Conservation (phyloP, 2,329 filamentous ascomycete genomes). For the Colletotrichum horii region DNA sequence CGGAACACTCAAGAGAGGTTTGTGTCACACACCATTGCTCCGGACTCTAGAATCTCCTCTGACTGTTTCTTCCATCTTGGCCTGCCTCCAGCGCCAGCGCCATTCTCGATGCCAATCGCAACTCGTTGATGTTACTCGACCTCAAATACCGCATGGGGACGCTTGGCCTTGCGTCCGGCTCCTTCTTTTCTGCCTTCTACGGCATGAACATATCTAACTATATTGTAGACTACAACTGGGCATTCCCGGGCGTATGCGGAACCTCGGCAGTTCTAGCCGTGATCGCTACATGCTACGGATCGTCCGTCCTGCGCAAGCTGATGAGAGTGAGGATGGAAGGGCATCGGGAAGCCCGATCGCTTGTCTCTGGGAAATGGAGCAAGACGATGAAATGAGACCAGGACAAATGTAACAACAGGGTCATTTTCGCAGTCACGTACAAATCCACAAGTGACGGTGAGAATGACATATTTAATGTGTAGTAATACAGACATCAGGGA, state of each 20-base stretch:
- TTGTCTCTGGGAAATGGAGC: not conserved
- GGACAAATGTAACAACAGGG: not conserved
- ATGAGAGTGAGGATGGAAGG: conserved; percentile 80
- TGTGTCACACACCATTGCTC: conserved; percentile 35
- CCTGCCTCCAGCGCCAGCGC: conserved; percentile 75
- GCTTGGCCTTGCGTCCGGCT: conserved; percentile 88
- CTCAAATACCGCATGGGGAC: conserved; percentile 96
- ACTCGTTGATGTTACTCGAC: conserved; percentile 97
- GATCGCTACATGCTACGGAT: conserved; percentile 81
- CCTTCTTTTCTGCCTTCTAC: conserved; percentile 94
- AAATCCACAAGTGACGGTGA: not conserved
- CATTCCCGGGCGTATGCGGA: conserved; percentile 77
- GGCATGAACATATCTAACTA: conserved; percentile 99
- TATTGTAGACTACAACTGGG: conserved; percentile 89
- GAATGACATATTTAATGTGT: not conserved
- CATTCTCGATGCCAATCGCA: conserved; percentile 96
- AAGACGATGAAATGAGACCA: not conserved
- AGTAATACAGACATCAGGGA: not conserved
- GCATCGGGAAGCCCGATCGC: not conserved
- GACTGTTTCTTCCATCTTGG: conserved; percentile 22
- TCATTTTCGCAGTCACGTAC: not conserved
- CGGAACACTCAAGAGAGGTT: conserved; percentile 98
- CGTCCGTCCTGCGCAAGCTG: conserved; percentile 81
- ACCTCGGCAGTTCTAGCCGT: conserved; percentile 75
- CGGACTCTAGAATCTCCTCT: not conserved